Evolutionary conservation across 257 asterid species (phyloP), one percentile per base, ranked within the genome.

Genomic region (Nicotiana benthamiana): DNA sequence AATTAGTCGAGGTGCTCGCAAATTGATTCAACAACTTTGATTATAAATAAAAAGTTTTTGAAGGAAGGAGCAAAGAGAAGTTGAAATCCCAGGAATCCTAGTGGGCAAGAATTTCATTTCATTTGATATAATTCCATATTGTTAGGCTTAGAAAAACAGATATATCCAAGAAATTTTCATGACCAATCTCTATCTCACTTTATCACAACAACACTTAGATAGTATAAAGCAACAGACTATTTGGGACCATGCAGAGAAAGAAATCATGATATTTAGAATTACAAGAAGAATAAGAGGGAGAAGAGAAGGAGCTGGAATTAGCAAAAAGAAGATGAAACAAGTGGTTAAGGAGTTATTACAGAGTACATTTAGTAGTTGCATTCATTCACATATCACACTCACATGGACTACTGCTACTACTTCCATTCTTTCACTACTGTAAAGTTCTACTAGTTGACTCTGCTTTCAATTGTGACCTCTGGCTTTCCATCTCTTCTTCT

Each of bases 131-230:
- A 20, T 77, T 2, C 68, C 81, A 77, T 46, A 77, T 77, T 32
- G 36, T 59, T 77, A 56, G 81, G 53, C 57, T 59, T 32, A 59
- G 36, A 59, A 77, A 4, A 34, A 61, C 9, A 57, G 66, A 54
- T 20, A 20, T 11, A 64, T 57, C 30, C 43, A n/a, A 77, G 26
- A n/a, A 34, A 30, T 32, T 32, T 26, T 34, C 53, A 76, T 57
- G 81, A 77, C 8, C 81, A 77, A 61, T 77, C 81, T 34, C 81
- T 34, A 30, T 77, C 81, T 57, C 56, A n/a, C 54, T 77, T 77
- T 56, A n/a, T 77, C 70, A 40, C 68, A 77, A 52, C 67, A 43
- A 43, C 59, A 70, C 77, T 22, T 12, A 30, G 26, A 77, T 11
- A 6, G 57, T 77, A 64, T 61, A 77, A 77, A 77, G 57, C 34